Evolutionary conservation across 2,329 filamentous ascomycete genomes (phyloP).

Genomic region (Didymella arachidicola): DNA sequence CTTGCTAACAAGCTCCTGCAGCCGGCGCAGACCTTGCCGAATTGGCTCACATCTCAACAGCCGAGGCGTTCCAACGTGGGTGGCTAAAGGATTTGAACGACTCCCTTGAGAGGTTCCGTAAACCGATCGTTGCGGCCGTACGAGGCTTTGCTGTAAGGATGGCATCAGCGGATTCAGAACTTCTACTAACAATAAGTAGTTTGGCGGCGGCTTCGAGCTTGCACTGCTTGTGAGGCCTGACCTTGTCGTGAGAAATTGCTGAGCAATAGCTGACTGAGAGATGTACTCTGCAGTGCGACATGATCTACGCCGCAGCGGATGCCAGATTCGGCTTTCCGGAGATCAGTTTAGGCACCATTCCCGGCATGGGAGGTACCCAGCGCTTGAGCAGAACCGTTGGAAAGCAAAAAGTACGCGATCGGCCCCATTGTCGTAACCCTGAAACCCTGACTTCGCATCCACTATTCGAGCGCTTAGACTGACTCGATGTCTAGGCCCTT

Average conservation of each 20-base stretch:
- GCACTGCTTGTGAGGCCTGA: slow-evolving; percentile 75
- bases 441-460: slow-evolving; percentile 8
- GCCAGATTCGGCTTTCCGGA: slow-evolving; percentile 96
- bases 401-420: slow-evolving; percentile 45
- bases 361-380: slow-evolving; percentile 89
- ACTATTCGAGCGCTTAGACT: slow-evolving; percentile 14
- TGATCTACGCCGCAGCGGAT: slow-evolving; percentile 83
- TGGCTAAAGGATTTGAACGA: slow-evolving; percentile 94
- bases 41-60: slow-evolving; percentile 88
- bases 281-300: slow-evolving; percentile 61
- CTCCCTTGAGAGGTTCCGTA: slow-evolving; percentile 81
- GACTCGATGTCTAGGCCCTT: slow-evolving; percentile 51
- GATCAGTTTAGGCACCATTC: slow-evolving; percentile 90
- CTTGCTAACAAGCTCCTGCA: slow-evolving; percentile 30
- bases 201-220: slow-evolving; percentile 92
- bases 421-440: slow-evolving; percentile 18
- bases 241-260: slow-evolving; percentile 47
- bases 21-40: slow-evolving; percentile 97
- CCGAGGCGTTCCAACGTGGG: slow-evolving; percentile 80
- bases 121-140: slow-evolving; percentile 90
- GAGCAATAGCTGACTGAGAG: slow-evolving; percentile 15
- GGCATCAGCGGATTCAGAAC: background rate
- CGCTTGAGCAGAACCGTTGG: slow-evolving; percentile 73
- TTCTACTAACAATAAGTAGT: slow-evolving; percentile 39
- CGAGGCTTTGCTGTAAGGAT: slow-evolving; percentile 75